Conservation (phyloP, 2,329 filamentous ascomycete genomes). For the Byssoonygena ceratinophila region DNA sequence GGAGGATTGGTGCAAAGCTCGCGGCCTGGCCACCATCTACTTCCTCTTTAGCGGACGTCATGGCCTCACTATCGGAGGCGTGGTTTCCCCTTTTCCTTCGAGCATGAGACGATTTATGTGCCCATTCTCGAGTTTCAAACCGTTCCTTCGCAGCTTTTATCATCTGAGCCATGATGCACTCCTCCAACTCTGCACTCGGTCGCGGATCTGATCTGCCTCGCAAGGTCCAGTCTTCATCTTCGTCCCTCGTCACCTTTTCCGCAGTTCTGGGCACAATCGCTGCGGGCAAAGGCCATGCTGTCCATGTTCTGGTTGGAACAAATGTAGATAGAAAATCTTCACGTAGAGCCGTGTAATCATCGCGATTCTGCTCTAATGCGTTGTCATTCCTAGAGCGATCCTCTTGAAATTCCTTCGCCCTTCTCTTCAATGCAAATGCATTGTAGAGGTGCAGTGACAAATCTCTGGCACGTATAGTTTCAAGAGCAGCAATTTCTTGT, state of each 20-base stretch:
- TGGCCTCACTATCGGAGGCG: constrained; percentile 20
- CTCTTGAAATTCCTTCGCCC: constrained; percentile 21
- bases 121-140: constrained; percentile 41
- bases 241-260: constrained; percentile 42
- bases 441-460: constrained; percentile 71
- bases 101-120: background rate
- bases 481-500: constrained; percentile 52
- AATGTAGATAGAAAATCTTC: constrained; percentile 24
- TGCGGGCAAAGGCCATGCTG: constrained; percentile 68
- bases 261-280: constrained; percentile 50
- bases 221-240: constrained; percentile 45
- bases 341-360: constrained; percentile 23
- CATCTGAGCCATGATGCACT: constrained; percentile 57
- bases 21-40: constrained; percentile 19
- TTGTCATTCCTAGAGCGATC: background rate
- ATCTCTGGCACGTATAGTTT: constrained; percentile 54
- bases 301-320: constrained; percentile 54
- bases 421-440: constrained; percentile 55
- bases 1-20: constrained; percentile 13
- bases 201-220: constrained; percentile 36
- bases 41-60: constrained; percentile 13
- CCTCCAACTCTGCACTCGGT: constrained; percentile 55
- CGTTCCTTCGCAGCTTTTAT: constrained; percentile 57
- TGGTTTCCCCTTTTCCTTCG: constrained; percentile 11
- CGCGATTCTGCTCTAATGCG: constrained; percentile 14